Conservation (phyloP, 768 basidiomycete genomes). For the Lentinus tigrinus region DNA sequence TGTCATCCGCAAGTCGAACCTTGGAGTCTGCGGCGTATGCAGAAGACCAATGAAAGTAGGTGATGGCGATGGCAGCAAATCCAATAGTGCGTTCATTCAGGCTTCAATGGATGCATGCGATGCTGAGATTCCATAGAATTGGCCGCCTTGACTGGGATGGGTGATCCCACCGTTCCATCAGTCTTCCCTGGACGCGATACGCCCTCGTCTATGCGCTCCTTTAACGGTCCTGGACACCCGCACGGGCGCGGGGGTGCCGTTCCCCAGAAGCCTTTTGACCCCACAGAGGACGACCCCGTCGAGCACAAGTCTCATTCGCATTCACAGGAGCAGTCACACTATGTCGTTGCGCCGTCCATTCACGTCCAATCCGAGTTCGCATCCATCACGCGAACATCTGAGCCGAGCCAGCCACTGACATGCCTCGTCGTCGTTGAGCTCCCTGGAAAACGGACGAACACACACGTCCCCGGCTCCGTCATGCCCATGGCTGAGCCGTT, state of each 20-base stretch:
- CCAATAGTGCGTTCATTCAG: conserved; percentile 65
- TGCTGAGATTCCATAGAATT: conserved; percentile 59
- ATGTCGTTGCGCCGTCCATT: conserved; percentile 89
- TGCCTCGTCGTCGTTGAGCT: conserved; percentile 94
- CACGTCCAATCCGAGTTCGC: conserved; percentile 92
- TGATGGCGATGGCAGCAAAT: conserved; percentile 82
- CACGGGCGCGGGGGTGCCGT: conserved; percentile 7
- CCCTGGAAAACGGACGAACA: conserved; percentile 63
- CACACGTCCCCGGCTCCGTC: conserved; percentile 27
- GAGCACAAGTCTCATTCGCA: conserved; percentile 24
- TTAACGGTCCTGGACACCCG: conserved; percentile 14
- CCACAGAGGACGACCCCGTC: conserved; percentile 78
- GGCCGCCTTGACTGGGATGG: conserved; percentile 90
- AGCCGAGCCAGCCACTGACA: conserved; percentile 80
- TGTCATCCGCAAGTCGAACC: conserved; percentile 55
- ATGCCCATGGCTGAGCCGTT: conserved; percentile 22
- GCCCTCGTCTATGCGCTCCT: conserved; percentile 39
- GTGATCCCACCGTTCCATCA: conserved; percentile 51
- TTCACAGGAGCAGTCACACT: conserved; percentile 46
- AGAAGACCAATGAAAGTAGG: conserved; percentile 95
- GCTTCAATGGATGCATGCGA: not conserved
- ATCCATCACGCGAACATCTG: conserved; percentile 67
- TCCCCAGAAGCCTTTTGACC: conserved; percentile 53
- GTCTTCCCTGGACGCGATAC: conserved; percentile 74
- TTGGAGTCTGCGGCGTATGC: conserved; percentile 97